Evolutionary conservation across 2,329 filamentous ascomycete genomes (phyloP), one percentile per base, ranked within the genome.

Genomic region (Pseudogymnoascus sp.): DNA sequence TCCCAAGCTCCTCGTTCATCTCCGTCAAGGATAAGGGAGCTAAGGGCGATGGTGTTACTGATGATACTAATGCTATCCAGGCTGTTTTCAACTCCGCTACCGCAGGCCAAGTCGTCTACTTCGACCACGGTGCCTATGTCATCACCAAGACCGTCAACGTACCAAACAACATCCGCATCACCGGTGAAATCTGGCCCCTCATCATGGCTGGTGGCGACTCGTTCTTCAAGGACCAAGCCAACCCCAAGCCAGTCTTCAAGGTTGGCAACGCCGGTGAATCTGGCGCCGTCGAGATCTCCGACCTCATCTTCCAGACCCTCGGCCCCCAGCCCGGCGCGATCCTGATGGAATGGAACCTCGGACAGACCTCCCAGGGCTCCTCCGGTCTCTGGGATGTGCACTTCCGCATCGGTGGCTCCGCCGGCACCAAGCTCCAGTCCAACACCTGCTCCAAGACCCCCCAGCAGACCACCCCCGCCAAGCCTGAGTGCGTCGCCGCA

Each of bases 311-410:
- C 69, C 85, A 91, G 75, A 96, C 92, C 31, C 84, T 86, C 68
- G 93, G 93, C 4, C 81, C 92, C 2, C 88, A 91, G 66, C 89
- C 92, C 0, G 93, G 93, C 68, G 93, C 92, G 16, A 91, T 96
- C 71, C 83, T 97, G 73, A 86, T 97, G 78, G 84, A 97, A 75
- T 97, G 91, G 89, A 97, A 97, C 77, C 80, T 96, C 44, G 85
- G 85, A 46, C 88, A 86, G 37, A 74, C 82, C 69, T 80, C 76
- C 63, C 82, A 87, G 64, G 91, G 91, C 56, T 84, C 86, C 1
- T 87, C 87, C 18, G 93, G 86, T 66, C 87, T 97, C 77, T 99
- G 93, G 90, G 95, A 99, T 71, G 88, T 93, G n/a, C 95, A 99
- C 80, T 89, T 95, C 78, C 91, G 95, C 72, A 85, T 99, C 70